These are phyloP conservation scores for Pyrus pyrifolia DNA, from an alignment of 306 rosid species.

Conservation along the genomic window DNA sequence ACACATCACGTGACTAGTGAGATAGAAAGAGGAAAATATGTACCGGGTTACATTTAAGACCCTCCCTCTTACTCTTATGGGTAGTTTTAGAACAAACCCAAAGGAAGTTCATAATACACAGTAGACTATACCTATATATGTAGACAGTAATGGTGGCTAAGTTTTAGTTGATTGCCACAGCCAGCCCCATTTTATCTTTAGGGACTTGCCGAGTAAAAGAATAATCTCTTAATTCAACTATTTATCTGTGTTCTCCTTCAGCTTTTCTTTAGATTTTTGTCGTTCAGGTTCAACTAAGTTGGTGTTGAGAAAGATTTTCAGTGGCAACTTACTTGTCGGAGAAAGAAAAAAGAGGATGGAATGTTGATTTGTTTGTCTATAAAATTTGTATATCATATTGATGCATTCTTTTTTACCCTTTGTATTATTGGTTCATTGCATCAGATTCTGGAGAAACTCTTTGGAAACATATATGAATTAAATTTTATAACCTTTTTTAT, in stretches of 20 bases:
- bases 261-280: neutral
- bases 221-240: neutral
- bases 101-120: too few species aligned
- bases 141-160: conserved; percentile 5
- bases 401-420: neutral
- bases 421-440: neutral
- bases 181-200: neutral
- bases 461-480: neutral
- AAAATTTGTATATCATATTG: neutral
- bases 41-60: too few species aligned
- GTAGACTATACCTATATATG: neutral
- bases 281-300: neutral
- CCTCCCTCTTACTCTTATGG: neutral
- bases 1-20: too few species aligned
- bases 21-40: too few species aligned
- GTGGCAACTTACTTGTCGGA: neutral
- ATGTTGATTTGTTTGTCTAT: neutral
- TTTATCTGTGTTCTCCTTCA: neutral
- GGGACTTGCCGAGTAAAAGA: neutral
- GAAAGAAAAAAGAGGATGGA: neutral
- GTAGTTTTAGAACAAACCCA: neutral
- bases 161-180: conserved; percentile 5
- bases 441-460: neutral
- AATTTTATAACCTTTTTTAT: neutral
- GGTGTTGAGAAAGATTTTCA: neutral